These are phyloP conservation scores for Fusarium chlamydosporum DNA, from an alignment of 2,329 filamentous ascomycete species.

Conservation along the genomic window DNA sequence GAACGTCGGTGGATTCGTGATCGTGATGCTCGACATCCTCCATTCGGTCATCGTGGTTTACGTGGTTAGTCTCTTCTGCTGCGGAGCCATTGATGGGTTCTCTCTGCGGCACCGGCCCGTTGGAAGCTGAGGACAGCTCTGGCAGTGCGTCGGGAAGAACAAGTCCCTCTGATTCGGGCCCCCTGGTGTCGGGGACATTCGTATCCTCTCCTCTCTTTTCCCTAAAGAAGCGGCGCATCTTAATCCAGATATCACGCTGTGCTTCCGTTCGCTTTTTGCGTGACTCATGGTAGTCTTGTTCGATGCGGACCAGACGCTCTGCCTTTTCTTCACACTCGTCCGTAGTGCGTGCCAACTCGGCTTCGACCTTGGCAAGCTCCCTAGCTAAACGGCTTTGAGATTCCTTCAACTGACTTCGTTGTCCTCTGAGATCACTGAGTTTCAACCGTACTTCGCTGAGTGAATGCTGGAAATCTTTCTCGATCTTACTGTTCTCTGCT, in stretches of 20 bases:
- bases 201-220: constrained; percentile 50
- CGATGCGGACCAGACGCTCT: constrained; percentile 54
- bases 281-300: constrained; percentile 52
- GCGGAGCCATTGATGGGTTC: constrained; percentile 10
- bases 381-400: constrained; percentile 50
- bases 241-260: constrained; percentile 49
- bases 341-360: constrained; percentile 55
- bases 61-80: neutral
- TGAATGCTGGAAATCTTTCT: constrained; percentile 48
- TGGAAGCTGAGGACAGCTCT: constrained; percentile 22
- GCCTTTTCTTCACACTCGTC: constrained; percentile 53
- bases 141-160: constrained; percentile 28
- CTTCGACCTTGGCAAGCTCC: constrained; percentile 56
- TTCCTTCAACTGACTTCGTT: constrained; percentile 50
- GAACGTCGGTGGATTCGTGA: constrained; percentile 28
- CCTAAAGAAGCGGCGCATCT: constrained; percentile 56
- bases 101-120: constrained; percentile 24
- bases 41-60: constrained; percentile 33
- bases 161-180: constrained; percentile 35
- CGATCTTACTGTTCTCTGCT: constrained; percentile 42
- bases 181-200: constrained; percentile 30
- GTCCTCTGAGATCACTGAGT: constrained; percentile 50
- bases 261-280: constrained; percentile 51
- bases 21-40: constrained; percentile 42
- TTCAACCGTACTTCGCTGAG: constrained; percentile 51